Conservation (phyloP, 73 alveolate species). For the Symbiodinium pilosum region DNA sequence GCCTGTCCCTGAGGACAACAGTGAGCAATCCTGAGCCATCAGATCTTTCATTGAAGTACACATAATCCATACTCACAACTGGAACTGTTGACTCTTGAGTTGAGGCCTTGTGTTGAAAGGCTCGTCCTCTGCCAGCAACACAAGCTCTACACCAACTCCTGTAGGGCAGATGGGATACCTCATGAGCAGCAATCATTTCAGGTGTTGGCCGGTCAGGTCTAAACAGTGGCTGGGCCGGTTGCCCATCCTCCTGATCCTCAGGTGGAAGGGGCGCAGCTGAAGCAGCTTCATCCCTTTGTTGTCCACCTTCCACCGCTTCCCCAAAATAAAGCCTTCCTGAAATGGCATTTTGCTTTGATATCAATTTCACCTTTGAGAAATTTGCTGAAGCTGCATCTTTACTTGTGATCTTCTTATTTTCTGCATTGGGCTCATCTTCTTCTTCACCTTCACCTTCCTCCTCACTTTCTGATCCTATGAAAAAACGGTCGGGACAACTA, state of each 20-base stretch:
- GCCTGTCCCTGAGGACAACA: neutral
- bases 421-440: too few relatives aligned
- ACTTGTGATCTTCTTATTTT: too few relatives aligned
- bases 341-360: too few relatives aligned
- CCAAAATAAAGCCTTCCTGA: neutral
- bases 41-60: neutral
- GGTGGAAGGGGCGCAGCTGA: neutral
- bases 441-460: neutral
- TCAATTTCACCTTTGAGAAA: too few relatives aligned
- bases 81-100: neutral
- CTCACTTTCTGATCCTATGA: neutral
- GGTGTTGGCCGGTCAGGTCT: neutral
- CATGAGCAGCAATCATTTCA: neutral
- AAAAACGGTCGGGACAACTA: neutral
- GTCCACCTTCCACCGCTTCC: neutral
- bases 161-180: neutral
- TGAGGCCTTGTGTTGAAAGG: neutral
- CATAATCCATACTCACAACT: neutral
- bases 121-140: neutral
- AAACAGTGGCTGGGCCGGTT: neutral
- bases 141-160: neutral
- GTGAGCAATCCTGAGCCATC: neutral
- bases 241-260: neutral
- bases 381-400: too few relatives aligned
- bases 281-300: neutral